A percentile compares a stretch with the other conserved stretches of the same genome.
Evolutionary conservation across 1,139 yeast genomes (phyloP).

Genomic region (Yamadazyma diddensiae): DNA sequence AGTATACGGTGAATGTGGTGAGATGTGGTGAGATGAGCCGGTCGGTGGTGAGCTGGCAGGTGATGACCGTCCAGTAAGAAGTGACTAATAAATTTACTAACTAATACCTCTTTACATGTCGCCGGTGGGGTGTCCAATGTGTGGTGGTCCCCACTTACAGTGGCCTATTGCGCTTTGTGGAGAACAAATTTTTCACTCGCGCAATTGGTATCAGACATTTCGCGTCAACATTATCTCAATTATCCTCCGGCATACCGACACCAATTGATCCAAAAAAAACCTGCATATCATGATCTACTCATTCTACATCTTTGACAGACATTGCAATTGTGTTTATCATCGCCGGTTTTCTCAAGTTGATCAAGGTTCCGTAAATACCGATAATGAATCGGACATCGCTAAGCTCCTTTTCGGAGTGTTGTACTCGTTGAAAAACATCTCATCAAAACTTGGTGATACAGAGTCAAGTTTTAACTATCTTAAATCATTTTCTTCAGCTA

Average conservation of each 20-base stretch:
- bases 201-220: too few species aligned
- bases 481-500: conserved; percentile 66
- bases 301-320: conserved; percentile 86
- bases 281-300: conserved; percentile 49
- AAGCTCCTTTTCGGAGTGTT: conserved; percentile 86
- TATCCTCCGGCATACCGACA: too few species aligned
- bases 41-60: too few species aligned
- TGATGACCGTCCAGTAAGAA: too few species aligned
- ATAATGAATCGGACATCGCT: conserved; percentile 62
- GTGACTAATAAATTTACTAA: too few species aligned
- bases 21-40: background rate
- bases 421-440: conserved; percentile 73
- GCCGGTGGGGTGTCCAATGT: too few species aligned
- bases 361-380: conserved; percentile 51
- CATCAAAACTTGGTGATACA: conserved; percentile 55
- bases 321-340: conserved; percentile 74
- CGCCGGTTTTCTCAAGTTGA: conserved; percentile 49
- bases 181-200: too few species aligned
- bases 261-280: too few species aligned
- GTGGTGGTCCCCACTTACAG: too few species aligned
- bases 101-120: too few species aligned
- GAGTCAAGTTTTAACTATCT: conserved; percentile 40
- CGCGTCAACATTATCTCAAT: too few species aligned
- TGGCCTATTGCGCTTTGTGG: too few species aligned
- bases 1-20: background rate